A percentile compares a stretch with the other conserved stretches of the same genome.
Conservation (phyloP, 495 filamentous ascomycete species). For the Bacidia gigantensis region DNA sequence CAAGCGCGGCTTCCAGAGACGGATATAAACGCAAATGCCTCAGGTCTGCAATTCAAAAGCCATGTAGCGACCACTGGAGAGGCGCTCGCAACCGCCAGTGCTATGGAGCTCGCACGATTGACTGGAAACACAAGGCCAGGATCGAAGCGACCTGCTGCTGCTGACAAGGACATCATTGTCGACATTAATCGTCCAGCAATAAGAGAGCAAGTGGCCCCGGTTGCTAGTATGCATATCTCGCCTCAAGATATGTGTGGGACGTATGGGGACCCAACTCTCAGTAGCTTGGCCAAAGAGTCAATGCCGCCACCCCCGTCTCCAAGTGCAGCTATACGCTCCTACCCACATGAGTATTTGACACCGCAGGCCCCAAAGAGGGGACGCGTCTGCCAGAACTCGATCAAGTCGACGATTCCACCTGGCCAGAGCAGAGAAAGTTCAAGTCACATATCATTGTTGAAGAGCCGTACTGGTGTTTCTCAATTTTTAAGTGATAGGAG, state of each 20-base stretch:
- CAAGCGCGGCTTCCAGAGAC: neutral
- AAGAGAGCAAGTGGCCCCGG: neutral
- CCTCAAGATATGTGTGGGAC: no score
- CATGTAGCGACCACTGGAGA: neutral
- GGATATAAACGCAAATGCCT: neutral
- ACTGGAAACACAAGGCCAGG: neutral
- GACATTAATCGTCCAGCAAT: neutral
- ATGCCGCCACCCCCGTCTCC: constrained; percentile 16
- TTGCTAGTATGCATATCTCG: no score
- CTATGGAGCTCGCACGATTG: constrained; percentile 9
- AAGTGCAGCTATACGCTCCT: neutral
- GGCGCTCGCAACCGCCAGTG: constrained; percentile 11
- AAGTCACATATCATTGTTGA: no score
- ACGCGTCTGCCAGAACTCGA: no score
- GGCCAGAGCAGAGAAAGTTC: no score
- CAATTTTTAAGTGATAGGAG: no score
- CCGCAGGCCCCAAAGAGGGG: no score
- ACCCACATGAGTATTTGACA: neutral
- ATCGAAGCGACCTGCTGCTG: neutral
- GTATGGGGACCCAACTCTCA: no score
- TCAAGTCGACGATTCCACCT: no score
- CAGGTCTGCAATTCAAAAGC: neutral
- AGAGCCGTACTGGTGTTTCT: no score
- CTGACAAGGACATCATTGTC: neutral
- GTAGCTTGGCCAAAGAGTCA: constrained; percentile 7